Base-by-base conservation (phyloP, 2,329 filamentous ascomycete species). In the Aspergillus udagawae region DNA sequence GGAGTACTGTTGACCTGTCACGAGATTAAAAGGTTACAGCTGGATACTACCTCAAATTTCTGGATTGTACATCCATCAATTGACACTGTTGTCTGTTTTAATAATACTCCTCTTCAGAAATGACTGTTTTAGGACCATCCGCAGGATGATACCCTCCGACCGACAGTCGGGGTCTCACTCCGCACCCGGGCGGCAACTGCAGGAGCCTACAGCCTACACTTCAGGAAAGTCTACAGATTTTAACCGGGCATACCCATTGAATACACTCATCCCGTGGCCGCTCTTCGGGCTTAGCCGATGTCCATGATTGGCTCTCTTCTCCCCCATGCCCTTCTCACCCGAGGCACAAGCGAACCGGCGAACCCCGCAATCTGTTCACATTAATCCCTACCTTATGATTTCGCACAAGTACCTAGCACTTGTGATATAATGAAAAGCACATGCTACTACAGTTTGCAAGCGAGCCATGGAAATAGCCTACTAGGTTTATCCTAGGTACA, bases 261-360 rank as follows among this genome's bases (percentile, higher is more conserved):
- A 14, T 2, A 14, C 1, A 7, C 10, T 58, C 44, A 50, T 62
- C 60, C 60, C 62, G 57, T 62, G 58, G 56, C 60, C 53, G 60
- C 58, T 59, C 49, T 47, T 61, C 59, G 55, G 57, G 53, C 56
- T 54, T 53, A 60, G 53, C 58, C 58, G 59, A 29, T 45, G 41
- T 4, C 45, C 29, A 52, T 62, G 60, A 62, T 62, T 62, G 60
- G 60, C 10, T 14, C 14, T 38, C 14, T 38, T 2, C 32, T 38
- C 56, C 55, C 54, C 55, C 57, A 56, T 29, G 23, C 51, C 53
- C 32, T 38, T 44, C 41, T 58, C 60, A 57, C 54, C 60, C 58
- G 60, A 59, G 60, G 56, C 60, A 59, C 50, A 55, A 54, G 54
- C 52, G 55, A 60, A 62, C 60, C 61, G 59, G 14, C 14, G 12